Percentiles rank a stretch among this genome's conserved stretches.
Conservation (phyloP, 2,329 filamentous ascomycete species). For the Hypoxylon sp. region DNA sequence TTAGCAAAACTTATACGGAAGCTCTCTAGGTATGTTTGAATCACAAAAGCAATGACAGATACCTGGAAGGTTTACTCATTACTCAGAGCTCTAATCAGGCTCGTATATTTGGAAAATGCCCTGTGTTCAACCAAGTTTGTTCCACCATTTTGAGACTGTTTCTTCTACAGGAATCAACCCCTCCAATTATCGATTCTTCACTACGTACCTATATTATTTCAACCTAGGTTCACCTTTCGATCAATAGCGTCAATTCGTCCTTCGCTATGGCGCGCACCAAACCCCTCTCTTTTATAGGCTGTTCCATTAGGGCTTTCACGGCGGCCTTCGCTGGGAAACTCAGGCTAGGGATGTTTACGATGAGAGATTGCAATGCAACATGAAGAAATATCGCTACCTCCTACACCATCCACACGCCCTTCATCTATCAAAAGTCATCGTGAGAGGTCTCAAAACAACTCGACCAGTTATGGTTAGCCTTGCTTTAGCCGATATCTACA, state of each 20-base stretch:
- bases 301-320: neutral
- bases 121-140: neutral
- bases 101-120: neutral
- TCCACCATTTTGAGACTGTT: neutral
- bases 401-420: constrained; percentile 28
- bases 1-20: neutral
- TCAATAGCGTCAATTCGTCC: neutral
- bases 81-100: neutral
- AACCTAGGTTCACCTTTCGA: neutral
- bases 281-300: neutral
- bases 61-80: neutral
- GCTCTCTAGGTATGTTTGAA: neutral
- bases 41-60: neutral
- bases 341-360: neutral
- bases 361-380: neutral
- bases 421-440: constrained; percentile 26
- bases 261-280: constrained; percentile 18
- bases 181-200: too few species aligned
- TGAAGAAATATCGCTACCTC: constrained; percentile 18
- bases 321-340: constrained; percentile 13
- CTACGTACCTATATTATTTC: neutral
- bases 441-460: constrained; percentile 10
- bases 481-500: constrained; percentile 28
- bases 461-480: constrained; percentile 1
- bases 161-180: neutral